Evolutionary conservation across 73 alveolate genomes (phyloP).

Genomic region (Paramecium tetraurelia): DNA sequence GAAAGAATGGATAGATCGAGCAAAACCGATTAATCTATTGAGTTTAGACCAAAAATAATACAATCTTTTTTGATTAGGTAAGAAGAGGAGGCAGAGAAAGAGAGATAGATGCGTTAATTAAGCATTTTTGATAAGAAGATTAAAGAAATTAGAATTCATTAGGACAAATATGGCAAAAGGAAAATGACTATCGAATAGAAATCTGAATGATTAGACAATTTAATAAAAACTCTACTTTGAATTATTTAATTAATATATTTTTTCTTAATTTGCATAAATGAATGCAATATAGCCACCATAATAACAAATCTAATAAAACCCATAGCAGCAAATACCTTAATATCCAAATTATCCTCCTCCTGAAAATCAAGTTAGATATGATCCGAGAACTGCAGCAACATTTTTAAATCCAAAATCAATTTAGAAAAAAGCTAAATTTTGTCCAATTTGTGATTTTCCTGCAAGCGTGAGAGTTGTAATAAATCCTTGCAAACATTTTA

Average conservation of each 20-base stretch:
- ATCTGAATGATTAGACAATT: neutral
- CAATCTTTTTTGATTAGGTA: neutral
- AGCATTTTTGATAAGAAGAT: conserved; percentile 8
- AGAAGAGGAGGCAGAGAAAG: conserved; percentile 11
- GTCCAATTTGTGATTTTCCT: conserved; percentile 83
- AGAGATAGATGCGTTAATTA: neutral
- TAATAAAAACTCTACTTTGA: neutral
- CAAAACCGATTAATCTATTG: neutral
- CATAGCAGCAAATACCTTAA: neutral
- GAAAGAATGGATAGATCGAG: neutral
- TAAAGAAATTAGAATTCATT: neutral
- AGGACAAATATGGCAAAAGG: neutral
- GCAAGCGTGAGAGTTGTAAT: conserved; percentile 76
- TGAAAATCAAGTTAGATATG: conserved; percentile 40
- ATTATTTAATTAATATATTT: neutral
- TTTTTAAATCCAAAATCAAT: conserved; percentile 42
- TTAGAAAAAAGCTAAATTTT: conserved; percentile 66
- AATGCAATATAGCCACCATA: neutral
- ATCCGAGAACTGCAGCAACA: conserved; percentile 33
- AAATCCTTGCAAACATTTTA: conserved; percentile 75
- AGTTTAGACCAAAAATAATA: neutral
- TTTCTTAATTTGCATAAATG: neutral
- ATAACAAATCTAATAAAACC: neutral
- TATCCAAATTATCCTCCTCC: conserved; percentile 42
- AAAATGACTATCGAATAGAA: neutral